A percentile compares a stretch with the other conserved stretches of the same genome.
Conservation (phyloP, 768 basidiomycete species). For the Coprinopsis cinerea region DNA sequence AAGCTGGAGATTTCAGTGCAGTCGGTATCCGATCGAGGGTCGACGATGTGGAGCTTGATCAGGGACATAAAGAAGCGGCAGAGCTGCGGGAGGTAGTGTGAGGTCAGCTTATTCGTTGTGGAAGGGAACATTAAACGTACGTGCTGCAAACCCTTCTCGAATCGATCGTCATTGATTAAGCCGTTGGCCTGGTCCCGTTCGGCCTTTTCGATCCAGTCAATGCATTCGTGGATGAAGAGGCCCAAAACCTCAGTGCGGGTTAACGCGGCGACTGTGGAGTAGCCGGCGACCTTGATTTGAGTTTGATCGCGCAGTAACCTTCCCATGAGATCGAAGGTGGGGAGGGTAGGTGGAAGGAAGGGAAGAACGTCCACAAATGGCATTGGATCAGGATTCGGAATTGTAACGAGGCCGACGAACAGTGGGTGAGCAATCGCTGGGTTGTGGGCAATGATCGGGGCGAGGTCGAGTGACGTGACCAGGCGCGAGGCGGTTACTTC, state of each 20-base stretch:
- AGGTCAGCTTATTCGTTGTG: background rate
- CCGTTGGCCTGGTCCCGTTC: constrained; percentile 68
- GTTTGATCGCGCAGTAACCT: constrained; percentile 62
- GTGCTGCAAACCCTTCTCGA: constrained; percentile 65
- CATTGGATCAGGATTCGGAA: constrained; percentile 32
- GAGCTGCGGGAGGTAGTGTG: constrained; percentile 40
- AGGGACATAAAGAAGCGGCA: constrained; percentile 74
- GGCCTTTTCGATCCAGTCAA: constrained; percentile 63
- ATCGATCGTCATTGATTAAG: constrained; percentile 64
- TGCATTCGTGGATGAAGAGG: constrained; percentile 63
- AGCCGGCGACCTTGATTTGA: constrained; percentile 33
- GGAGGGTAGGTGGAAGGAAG: constrained; percentile 63
- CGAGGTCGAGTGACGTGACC: constrained; percentile 63
- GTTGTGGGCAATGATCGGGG: constrained; percentile 61
- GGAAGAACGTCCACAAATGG: constrained; percentile 60
- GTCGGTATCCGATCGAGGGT: constrained; percentile 58
- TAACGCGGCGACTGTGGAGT: constrained; percentile 58
- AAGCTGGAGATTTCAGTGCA: constrained; percentile 77
- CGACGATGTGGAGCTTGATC: constrained; percentile 60
- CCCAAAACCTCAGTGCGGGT: constrained; percentile 62
- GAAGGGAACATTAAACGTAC: constrained; percentile 32
- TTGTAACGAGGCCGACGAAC: constrained; percentile 50
- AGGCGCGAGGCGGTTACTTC: constrained; percentile 42
- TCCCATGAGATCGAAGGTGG: constrained; percentile 70
- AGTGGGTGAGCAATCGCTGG: constrained; percentile 66